A percentile compares a stretch with the other conserved stretches of the same genome.
These are phyloP conservation scores for Diaporthe ilicicola DNA, from an alignment of 2,329 filamentous ascomycete species.

Conservation along the genomic window DNA sequence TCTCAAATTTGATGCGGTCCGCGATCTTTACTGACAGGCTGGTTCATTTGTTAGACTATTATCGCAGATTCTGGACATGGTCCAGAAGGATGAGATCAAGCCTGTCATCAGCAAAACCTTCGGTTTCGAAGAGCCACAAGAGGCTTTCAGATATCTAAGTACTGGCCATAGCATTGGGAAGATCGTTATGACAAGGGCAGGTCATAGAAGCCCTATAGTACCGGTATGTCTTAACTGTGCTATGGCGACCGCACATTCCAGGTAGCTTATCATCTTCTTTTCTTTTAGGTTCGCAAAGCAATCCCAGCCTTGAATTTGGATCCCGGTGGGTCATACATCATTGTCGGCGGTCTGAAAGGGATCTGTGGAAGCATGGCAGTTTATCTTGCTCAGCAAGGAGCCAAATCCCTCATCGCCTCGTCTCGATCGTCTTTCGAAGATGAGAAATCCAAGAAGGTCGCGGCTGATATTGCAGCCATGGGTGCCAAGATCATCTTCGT, in stretches of 20 bases:
- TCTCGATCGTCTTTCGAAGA: no score
- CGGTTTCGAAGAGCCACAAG: slow-evolving; percentile 3
- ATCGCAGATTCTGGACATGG: background rate
- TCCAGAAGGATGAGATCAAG: slow-evolving; percentile 29
- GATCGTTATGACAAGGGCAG: slow-evolving; percentile 6
- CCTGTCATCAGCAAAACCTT: slow-evolving; percentile 33
- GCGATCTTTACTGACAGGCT: slow-evolving; percentile 2
- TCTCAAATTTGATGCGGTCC: no score
- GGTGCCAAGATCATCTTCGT: slow-evolving; percentile 50
- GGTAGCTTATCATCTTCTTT: no score
- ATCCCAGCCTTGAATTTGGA: background rate
- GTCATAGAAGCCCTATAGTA: no score
- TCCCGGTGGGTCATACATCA: background rate
- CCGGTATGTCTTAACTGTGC: background rate
- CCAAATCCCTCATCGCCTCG: background rate
- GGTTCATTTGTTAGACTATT: no score
- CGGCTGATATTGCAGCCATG: slow-evolving; percentile 40
- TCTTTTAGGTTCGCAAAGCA: no score
- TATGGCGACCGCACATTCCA: background rate
- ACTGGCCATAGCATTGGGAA: slow-evolving; percentile 6
- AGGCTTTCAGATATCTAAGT: background rate
- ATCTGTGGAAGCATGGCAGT: slow-evolving; percentile 13
- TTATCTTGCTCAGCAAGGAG: slow-evolving; percentile 8
- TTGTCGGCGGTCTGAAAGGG: slow-evolving; percentile 15
- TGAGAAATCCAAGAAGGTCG: no score